A percentile compares a stretch with the other conserved stretches of the same genome.
phyloP scores from a whole-genome alignment of 1,284 basidiomycete species.

The Waitea zeae region DNA sequence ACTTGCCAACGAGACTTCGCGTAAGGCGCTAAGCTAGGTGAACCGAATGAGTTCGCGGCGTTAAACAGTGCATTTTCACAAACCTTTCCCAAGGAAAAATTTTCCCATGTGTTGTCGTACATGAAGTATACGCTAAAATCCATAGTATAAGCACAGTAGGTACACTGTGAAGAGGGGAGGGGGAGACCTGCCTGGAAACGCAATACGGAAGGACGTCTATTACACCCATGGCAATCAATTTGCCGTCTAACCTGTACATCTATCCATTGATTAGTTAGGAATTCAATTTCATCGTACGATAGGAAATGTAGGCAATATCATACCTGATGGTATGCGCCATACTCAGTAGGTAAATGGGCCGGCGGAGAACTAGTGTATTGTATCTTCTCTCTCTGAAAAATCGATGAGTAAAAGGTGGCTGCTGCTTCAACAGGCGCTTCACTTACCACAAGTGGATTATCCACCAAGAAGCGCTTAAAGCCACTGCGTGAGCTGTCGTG shows the following conservation, averaged over 20 bases:
- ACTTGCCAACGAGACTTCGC: conserved; percentile 55
- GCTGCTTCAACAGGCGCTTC: conserved; percentile 2
- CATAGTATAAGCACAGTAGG: too few relatives aligned
- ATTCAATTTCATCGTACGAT: too few relatives aligned
- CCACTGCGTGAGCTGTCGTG: conserved; percentile 25
- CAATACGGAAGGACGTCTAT: conserved; percentile 84
- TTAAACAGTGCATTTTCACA: conserved; percentile 2
- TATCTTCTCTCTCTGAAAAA: conserved; percentile 31
- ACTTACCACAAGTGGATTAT: conserved; percentile 58
- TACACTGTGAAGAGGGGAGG: too few relatives aligned
- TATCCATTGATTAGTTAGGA: too few relatives aligned
- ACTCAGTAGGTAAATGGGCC: conserved; percentile 44
- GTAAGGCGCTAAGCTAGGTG: conserved; percentile 66
- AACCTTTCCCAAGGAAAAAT: conserved; percentile 73
- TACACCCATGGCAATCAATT: conserved; percentile 77
- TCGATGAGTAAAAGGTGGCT: conserved; percentile 1
- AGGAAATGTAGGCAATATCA: too few relatives aligned
- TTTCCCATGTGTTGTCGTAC: conserved; percentile 70
- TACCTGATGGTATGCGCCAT: conserved; percentile 83
- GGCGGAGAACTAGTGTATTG: conserved; percentile 32
- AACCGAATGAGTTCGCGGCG: background rate
- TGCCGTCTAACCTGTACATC: conserved; percentile 65
- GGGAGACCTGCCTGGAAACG: too few relatives aligned
- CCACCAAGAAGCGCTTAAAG: conserved; percentile 66
- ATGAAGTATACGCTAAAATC: conserved; percentile 88